Evolutionary conservation across 192 early-diverging fungal species (phyloP), one percentile per base, ranked within the genome.

Genomic region (Linnemannia schmuckeri): DNA sequence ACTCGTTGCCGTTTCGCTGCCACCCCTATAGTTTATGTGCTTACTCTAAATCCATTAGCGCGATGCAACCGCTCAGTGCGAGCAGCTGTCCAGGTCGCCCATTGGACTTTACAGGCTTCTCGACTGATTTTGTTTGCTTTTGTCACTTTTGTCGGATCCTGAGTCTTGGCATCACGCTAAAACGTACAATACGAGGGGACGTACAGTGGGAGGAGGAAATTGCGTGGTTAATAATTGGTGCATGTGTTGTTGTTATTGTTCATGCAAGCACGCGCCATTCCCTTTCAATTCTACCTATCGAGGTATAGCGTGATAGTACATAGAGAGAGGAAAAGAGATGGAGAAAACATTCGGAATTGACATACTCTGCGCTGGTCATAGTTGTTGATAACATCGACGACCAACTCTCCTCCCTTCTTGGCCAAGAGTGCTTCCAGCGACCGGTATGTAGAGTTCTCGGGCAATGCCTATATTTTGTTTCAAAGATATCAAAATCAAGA

Each of bases 21-120:
- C 18, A 22, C 17, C 20, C 4, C 20, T 6, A 52, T 18, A 15
- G 3, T 6, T 22, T 22, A 18, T 57, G 22, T 18, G 33, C 74
- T 57, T 86, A 96, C 96, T 89, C 94, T 94, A 55, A 93, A 88
- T 41, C 94, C 95, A 81, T 96, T 93, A 9, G 97, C 96, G 37
- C 95, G 90, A 78, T 96, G 88, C 61, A 94, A 81, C 74, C 92
- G 86, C 68, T 93, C 93, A 12, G 96, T 91, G 2, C 94, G 71
- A 44, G 92, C 88, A 1, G 93, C 93, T 1, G 91, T 82, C 93
- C 94, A 93, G 3, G 52, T 55, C 9, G 82, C 70, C 93, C 94
- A 97, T 44, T 93, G 76, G 12, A 96, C 88, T 22, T 90, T 78
- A 24, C 92, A 87, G 76, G 92, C 90, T 10, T 89, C 87, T 49